These are phyloP conservation scores for Pseudozyma thailandica DNA, from an alignment of 1,284 basidiomycete species.

Conservation along the genomic window DNA sequence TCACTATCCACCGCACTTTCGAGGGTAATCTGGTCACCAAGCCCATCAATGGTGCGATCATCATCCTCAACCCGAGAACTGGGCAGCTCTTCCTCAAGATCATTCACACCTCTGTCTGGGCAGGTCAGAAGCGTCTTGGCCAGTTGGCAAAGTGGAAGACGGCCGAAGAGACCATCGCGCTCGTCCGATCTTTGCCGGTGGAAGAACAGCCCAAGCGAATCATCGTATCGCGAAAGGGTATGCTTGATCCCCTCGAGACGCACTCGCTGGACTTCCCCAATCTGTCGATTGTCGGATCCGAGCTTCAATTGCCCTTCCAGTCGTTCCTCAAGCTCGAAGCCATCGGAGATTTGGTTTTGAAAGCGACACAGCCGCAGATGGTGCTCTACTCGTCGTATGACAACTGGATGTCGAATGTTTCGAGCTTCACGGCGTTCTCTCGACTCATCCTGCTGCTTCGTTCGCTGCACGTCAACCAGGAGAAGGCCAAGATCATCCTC, in stretches of 20 bases:
- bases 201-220: conserved; percentile 99
- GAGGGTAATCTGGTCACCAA: conserved; percentile 99
- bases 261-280: conserved; percentile 98
- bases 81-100: conserved; percentile 98
- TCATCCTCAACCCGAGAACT: conserved; percentile 99
- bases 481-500: conserved; percentile 85
- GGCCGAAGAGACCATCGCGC: conserved; percentile 97
- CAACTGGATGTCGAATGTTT: conserved; percentile 99
- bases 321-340: conserved; percentile 99
- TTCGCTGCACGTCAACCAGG: conserved; percentile 98
- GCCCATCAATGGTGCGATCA: conserved; percentile 99
- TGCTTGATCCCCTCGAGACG: conserved; percentile 90
- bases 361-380: conserved; percentile 98
- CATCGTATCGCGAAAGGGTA: conserved; percentile 99
- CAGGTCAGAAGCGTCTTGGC: conserved; percentile 98
- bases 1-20: conserved; percentile 99
- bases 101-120: conserved; percentile 99
- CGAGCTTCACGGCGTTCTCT: conserved; percentile 98
- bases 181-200: conserved; percentile 94
- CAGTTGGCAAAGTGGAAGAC: conserved; percentile 99
- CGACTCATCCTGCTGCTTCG: conserved; percentile 93
- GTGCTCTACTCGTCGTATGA: conserved; percentile 98
- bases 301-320: conserved; percentile 98
- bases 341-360: conserved; percentile 96
- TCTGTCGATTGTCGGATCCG: conserved; percentile 99